A percentile compares a stretch with the other conserved stretches of the same genome.
Evolutionary conservation across 192 early-diverging fungal genomes (phyloP).

Genomic region (Tieghemiomyces parasiticus): DNA sequence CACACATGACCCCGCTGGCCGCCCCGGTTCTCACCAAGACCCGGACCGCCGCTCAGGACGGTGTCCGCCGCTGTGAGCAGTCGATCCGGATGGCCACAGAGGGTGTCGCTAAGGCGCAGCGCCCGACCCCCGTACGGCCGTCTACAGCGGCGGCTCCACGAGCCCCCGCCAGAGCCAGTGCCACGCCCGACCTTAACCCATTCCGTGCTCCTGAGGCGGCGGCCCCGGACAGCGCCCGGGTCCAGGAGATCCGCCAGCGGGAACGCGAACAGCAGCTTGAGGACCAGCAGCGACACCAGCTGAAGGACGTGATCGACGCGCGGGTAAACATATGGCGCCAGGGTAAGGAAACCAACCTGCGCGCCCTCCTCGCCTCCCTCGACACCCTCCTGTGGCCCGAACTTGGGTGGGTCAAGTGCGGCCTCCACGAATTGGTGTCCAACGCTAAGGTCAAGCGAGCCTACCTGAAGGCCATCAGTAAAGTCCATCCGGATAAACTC

Average conservation of each 20-base stretch:
- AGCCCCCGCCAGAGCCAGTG: background rate
- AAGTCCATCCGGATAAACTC: slow-evolving; percentile 93
- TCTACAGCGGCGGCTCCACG: background rate
- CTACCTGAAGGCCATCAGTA: slow-evolving; percentile 86
- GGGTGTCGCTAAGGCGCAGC: slow-evolving; percentile 8
- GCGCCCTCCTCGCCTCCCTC: slow-evolving; percentile 72
- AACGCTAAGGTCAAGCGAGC: slow-evolving; percentile 75
- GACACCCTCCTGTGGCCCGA: slow-evolving; percentile 65
- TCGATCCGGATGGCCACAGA: slow-evolving; percentile 23
- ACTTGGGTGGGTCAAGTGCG: slow-evolving; percentile 54
- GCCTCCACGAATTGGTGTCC: slow-evolving; percentile 73
- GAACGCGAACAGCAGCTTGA: slow-evolving; percentile 53
- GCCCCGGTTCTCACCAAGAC: slow-evolving; percentile 17
- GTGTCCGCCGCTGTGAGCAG: slow-evolving; percentile 38
- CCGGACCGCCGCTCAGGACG: slow-evolving; percentile 21
- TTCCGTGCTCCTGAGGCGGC: slow-evolving; percentile 22
- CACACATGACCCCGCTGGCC: slow-evolving; percentile 26
- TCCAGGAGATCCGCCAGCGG: slow-evolving; percentile 57
- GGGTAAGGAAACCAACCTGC: slow-evolving; percentile 82
- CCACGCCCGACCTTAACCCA: background rate
- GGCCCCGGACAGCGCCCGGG: slow-evolving; percentile 17
- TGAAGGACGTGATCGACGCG: slow-evolving; percentile 67
- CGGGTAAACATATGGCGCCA: slow-evolving; percentile 59
- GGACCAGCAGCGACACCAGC: slow-evolving; percentile 54
- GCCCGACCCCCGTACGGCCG: background rate